These are phyloP conservation scores for Phanerodontia chrysosporium DNA, from an alignment of 768 basidiomycete species.

Conservation along the genomic window DNA sequence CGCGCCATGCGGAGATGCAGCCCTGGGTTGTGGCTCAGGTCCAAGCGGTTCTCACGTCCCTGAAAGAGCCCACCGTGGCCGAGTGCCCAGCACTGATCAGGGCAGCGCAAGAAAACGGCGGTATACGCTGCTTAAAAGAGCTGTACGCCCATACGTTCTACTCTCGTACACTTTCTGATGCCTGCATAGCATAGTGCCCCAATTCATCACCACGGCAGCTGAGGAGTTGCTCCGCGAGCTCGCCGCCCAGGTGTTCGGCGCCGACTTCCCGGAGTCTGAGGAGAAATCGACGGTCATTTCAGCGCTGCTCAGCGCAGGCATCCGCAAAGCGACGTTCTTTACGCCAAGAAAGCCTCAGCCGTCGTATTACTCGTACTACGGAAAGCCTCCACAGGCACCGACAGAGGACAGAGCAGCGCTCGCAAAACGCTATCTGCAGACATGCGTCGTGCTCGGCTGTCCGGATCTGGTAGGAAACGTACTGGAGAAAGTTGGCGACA, in stretches of 20 bases:
- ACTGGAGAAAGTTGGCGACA: neutral
- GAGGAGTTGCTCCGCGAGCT: neutral
- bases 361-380: neutral
- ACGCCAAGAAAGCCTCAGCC: neutral
- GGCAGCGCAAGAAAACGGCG: neutral
- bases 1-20: neutral
- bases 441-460: constrained; percentile 2
- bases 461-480: neutral
- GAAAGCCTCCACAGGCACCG: neutral
- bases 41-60: neutral
- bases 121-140: neutral
- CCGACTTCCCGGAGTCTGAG: neutral
- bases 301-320: neutral
- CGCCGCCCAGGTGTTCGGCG: neutral
- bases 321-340: neutral
- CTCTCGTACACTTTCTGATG: neutral
- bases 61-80: neutral
- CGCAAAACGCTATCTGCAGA: neutral
- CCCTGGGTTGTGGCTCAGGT: neutral
- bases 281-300: neutral
- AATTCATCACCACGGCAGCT: neutral
- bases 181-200: constrained; percentile 1
- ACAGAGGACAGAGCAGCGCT: neutral
- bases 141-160: neutral
- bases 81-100: neutral